A percentile compares a stretch with the other conserved stretches of the same genome.
Evolutionary conservation across 352 stramenopile genomes (phyloP).

Genomic region (Pythium oligandrum): DNA sequence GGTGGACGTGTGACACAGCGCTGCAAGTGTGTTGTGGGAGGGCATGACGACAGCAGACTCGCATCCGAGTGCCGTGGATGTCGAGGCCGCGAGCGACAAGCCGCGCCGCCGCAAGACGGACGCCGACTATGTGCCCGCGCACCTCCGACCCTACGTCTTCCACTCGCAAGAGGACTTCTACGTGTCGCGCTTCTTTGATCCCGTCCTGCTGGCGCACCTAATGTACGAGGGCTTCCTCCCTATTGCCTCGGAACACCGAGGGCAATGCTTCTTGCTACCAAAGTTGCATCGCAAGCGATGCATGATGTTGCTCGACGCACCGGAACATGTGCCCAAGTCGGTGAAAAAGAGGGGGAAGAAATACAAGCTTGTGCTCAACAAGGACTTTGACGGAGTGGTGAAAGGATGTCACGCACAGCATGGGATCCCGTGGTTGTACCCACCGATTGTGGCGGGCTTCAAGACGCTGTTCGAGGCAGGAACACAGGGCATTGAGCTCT

Average conservation of each 20-base stretch:
- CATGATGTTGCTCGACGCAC: slow-evolving; percentile 59
- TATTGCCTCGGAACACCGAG: slow-evolving; percentile 84
- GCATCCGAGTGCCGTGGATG: not conserved
- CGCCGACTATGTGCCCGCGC: slow-evolving; percentile 83
- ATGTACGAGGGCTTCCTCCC: slow-evolving; percentile 94
- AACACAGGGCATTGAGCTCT: slow-evolving; percentile 57
- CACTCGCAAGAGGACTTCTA: slow-evolving; percentile 94
- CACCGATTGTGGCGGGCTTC: slow-evolving; percentile 85
- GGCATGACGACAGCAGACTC: no score
- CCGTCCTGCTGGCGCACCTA: slow-evolving; percentile 83
- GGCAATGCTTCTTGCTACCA: slow-evolving; percentile 69
- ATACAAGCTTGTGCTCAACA: slow-evolving; percentile 86
- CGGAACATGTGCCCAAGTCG: slow-evolving; percentile 85
- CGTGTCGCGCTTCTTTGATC: slow-evolving; percentile 86
- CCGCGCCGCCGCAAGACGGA: slow-evolving; percentile 24
- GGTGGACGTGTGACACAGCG: not conserved
- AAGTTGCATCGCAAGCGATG: slow-evolving; percentile 90
- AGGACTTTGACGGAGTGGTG: slow-evolving; percentile 87
- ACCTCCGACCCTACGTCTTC: slow-evolving; percentile 79
- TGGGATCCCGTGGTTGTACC: slow-evolving; percentile 91
- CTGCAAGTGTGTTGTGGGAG: not conserved
- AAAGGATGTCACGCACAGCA: slow-evolving; percentile 90
- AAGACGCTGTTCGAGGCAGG: slow-evolving; percentile 53
- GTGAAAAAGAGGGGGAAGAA: slow-evolving; percentile 88
- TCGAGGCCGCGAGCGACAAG: not conserved